phyloP scores from a whole-genome alignment of 768 basidiomycete species.

The Rhodosporidiobolus sp. region DNA sequence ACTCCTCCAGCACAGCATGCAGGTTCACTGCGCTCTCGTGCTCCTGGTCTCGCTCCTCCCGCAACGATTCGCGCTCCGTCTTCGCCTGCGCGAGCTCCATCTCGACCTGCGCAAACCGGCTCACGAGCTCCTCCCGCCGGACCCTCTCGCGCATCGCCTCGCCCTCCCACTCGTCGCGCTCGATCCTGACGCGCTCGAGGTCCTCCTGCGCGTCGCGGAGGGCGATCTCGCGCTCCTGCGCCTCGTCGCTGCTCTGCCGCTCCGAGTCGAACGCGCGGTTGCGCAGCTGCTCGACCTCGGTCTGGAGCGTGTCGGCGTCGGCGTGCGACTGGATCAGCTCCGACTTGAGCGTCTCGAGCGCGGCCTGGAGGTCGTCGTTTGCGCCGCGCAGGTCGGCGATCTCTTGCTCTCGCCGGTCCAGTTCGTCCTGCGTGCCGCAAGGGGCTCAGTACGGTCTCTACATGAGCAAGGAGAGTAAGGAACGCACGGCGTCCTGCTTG shows the following conservation, averaged over 20 bases:
- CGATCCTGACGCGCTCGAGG: constrained; percentile 77
- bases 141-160: constrained; percentile 66
- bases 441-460: neutral
- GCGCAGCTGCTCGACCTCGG: constrained; percentile 58
- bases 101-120: constrained; percentile 62
- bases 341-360: constrained; percentile 72
- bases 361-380: constrained; percentile 94
- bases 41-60: constrained; percentile 44
- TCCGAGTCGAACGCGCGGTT: constrained; percentile 45
- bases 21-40: constrained; percentile 73
- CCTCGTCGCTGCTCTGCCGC: constrained; percentile 61
- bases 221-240: constrained; percentile 67
- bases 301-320: constrained; percentile 67
- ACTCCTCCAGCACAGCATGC: constrained; percentile 90
- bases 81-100: constrained; percentile 61
- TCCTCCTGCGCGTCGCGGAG: constrained; percentile 79
- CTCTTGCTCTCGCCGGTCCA: constrained; percentile 82
- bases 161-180: constrained; percentile 70
- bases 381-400: constrained; percentile 67
- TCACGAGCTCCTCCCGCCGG: constrained; percentile 67
- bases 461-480: no score
- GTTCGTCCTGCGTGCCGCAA: neutral
- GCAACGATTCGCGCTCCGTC: constrained; percentile 46
- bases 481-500: constrained; percentile 81
- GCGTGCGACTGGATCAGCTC: constrained; percentile 74